Percentiles rank a stretch among this genome's conserved stretches.
These are phyloP conservation scores for Oryza punctata DNA, from an alignment of 176 grass and related monocot species.

Conservation along the genomic window DNA sequence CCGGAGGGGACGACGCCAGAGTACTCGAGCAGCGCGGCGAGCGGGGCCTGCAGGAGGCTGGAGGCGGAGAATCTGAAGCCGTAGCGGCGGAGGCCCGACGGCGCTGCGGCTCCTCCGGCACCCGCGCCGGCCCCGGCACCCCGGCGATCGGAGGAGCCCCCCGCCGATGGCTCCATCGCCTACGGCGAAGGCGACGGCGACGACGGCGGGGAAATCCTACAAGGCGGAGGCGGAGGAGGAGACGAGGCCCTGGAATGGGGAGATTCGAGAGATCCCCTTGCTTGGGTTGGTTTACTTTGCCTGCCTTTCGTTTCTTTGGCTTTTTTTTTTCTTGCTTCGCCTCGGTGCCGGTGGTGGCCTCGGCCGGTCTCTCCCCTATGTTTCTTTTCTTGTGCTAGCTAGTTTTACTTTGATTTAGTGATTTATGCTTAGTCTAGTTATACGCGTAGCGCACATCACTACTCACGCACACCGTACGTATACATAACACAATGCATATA, in stretches of 20 bases:
- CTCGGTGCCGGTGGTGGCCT: background rate
- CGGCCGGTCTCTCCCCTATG: background rate
- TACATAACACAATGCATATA: too few relatives aligned
- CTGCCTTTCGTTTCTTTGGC: background rate
- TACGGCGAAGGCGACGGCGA: background rate
- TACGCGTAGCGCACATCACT: too few relatives aligned
- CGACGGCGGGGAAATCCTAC: constrained; percentile 11
- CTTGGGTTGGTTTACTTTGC: constrained; percentile 34
- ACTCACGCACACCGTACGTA: too few relatives aligned
- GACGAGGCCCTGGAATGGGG: constrained; percentile 44
- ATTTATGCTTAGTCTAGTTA: too few relatives aligned
- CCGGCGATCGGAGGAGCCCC: constrained; percentile 49
- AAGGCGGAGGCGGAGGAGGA: constrained; percentile 14
- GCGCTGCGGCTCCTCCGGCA: background rate
- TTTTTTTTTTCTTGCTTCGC: constrained; percentile 2
- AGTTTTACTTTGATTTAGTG: background rate
- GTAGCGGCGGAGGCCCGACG: constrained; percentile 55
- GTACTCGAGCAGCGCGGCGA: constrained; percentile 88
- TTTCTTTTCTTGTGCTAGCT: background rate
- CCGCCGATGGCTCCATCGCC: constrained; percentile 57
- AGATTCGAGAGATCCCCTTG: constrained; percentile 42
- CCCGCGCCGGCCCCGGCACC: constrained; percentile 4
- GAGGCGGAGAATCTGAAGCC: constrained; percentile 76
- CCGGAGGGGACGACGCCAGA: constrained; percentile 71
- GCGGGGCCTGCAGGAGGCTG: constrained; percentile 81